Conservation (phyloP, 2,329 filamentous ascomycete genomes). For the Nemania serpens region DNA sequence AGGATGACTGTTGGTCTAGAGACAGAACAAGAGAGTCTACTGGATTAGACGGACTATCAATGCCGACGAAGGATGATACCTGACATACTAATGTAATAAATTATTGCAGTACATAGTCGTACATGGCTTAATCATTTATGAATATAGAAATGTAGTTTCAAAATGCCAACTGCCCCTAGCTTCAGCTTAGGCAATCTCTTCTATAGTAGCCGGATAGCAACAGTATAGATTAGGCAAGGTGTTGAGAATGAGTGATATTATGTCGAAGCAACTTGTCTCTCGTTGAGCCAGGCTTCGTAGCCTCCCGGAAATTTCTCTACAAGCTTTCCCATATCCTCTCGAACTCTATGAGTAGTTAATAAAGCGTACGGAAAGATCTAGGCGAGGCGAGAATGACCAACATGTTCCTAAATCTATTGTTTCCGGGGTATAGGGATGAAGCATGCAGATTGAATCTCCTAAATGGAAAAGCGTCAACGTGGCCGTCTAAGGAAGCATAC, state of each 20-base stretch:
- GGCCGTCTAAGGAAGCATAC: background rate
- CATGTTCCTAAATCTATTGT: constrained; percentile 18
- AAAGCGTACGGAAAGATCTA: background rate
- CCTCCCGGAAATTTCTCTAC: constrained; percentile 24
- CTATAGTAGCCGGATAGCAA: background rate
- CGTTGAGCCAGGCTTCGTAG: constrained; percentile 10
- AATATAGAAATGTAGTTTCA: background rate
- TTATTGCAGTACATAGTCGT: too few species aligned
- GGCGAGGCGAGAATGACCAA: background rate
- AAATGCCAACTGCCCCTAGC: background rate
- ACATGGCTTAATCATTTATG: too few species aligned
- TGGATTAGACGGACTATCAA: too few species aligned
- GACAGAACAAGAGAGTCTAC: too few species aligned
- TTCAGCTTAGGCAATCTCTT: background rate
- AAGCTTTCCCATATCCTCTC: constrained; percentile 21
- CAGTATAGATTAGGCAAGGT: background rate
- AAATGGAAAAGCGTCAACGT: background rate
- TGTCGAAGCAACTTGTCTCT: background rate
- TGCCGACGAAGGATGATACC: too few species aligned
- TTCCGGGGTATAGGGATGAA: constrained; percentile 20
- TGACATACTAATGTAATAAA: too few species aligned
- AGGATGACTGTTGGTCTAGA: too few species aligned
- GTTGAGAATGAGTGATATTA: background rate
- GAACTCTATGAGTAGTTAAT: constrained; percentile 8
- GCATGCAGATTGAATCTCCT: constrained; percentile 23